Conservation (phyloP, 192 early-diverging fungal species). For the Umbelopsis vinacea region DNA sequence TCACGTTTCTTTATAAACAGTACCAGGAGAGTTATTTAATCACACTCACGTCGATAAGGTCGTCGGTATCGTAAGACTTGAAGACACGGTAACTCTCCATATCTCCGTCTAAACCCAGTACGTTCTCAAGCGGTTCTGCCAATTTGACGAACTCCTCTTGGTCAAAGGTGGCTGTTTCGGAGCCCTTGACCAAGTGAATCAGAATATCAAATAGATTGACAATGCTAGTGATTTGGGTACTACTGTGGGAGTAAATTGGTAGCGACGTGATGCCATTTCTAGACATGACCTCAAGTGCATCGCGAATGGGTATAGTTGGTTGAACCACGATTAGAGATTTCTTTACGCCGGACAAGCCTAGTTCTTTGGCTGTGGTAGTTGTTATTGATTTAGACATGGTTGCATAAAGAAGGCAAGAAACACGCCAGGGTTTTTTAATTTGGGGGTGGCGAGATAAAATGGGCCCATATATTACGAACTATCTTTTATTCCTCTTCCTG, state of each 20-base stretch:
- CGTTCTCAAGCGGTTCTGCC: slow-evolving; percentile 42
- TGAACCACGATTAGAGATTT: slow-evolving; percentile 46
- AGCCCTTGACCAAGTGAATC: slow-evolving; percentile 41
- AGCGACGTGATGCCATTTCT: slow-evolving; percentile 55
- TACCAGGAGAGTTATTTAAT: too few species aligned
- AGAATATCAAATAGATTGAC: slow-evolving; percentile 61
- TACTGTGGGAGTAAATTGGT: slow-evolving; percentile 57
- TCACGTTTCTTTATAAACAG: too few species aligned
- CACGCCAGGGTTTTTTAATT: background rate
- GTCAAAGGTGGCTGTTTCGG: slow-evolving; percentile 20
- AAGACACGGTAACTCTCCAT: slow-evolving; percentile 48
- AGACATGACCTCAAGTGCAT: slow-evolving; percentile 51
- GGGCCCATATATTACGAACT: slow-evolving; percentile 1
- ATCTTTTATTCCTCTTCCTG: background rate
- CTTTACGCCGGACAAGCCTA: slow-evolving; percentile 30
- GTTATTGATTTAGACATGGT: slow-evolving; percentile 23
- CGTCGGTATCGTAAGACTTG: slow-evolving; percentile 38
- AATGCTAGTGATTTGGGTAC: slow-evolving; percentile 51
- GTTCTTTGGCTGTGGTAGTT: slow-evolving; percentile 32
- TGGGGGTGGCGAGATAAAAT: background rate
- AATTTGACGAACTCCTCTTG: slow-evolving; percentile 33
- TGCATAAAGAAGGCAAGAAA: background rate
- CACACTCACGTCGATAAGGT: slow-evolving; percentile 31
- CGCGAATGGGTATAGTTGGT: slow-evolving; percentile 52
- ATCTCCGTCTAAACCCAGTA: slow-evolving; percentile 49